Base-by-base conservation (phyloP, 2,329 filamentous ascomycete species). In the Chaetomium globosum region DNA sequence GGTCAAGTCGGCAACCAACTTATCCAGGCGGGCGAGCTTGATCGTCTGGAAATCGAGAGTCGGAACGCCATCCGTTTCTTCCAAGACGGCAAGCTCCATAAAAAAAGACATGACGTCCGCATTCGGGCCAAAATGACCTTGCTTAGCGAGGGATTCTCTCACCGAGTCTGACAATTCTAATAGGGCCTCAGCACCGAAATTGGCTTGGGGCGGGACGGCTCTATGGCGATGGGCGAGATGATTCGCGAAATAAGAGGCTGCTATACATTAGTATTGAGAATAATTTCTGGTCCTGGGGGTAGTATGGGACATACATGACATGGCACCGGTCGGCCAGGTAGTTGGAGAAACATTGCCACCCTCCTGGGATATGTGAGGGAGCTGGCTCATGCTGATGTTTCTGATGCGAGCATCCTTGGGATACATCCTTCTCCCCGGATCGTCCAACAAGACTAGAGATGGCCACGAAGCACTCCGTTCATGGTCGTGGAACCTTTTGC, bases 91-190 rank as follows among this genome's bases (percentile, higher is more conserved):
- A 1, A 75, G 73, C 13, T 78, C 72, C 19, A 84, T 68, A 65
- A 82, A 79, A 7, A 67, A 71, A 62, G 75, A 76, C n/a, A 81
- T 71, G 46, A 74, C 74, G n/a, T 77, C 74, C 21, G 72, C 73
- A 36, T 76, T 70, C 0, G 74, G 70, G 0, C 78, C 78, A 1
- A 78, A 70, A 5, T 60, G 71, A 43, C 74, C 73, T 9, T 74
- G 69, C 7, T 74, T 68, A 9, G 70, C 68, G 1, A 83, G 71
- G 10, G 74, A 76, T 2, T 69, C 68, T 2, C 82, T 77, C 39
- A 80, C 73, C 1, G 76, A 73, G 66, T 84, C 79, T 43, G 79
- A 81, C 6, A 84, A 74, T 19, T 77, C 69, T 4, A 82, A 71
- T 2, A 81, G 65, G 0, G 69, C 48, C 1, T 39, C 36, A 10